Evolutionary conservation across 2,329 filamentous ascomycete species (phyloP).

Genomic region (Pseudonectria foliicola): DNA sequence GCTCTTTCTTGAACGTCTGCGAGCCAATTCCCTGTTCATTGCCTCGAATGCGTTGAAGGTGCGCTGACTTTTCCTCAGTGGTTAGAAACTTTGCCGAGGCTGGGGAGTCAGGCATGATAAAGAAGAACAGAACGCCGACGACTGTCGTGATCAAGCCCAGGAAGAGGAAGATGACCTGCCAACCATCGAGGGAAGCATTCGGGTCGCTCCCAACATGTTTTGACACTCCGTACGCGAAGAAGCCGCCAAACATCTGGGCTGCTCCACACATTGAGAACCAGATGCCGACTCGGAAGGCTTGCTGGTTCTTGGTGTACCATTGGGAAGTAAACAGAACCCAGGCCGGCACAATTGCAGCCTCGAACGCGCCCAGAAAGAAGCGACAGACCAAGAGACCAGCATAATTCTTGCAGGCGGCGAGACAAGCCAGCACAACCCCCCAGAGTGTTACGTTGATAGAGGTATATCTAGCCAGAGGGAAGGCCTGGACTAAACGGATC

Average conservation of each 20-base stretch:
- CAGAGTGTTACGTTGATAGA: conserved; percentile 29
- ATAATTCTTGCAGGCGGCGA: conserved; percentile 12
- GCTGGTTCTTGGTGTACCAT: conserved; percentile 16
- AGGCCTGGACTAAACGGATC: conserved; percentile 29
- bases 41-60: conserved; percentile 8
- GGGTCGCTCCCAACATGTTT: conserved; percentile 12
- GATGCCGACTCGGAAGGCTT: conserved; percentile 13
- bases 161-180: conserved; percentile 12
- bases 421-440: conserved; percentile 18
- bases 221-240: conserved; percentile 15
- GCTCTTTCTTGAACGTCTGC: conserved; percentile 12
- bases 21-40: conserved; percentile 13
- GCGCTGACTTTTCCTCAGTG: conserved; percentile 6
- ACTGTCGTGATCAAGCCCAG: conserved; percentile 5
- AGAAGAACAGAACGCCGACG: conserved; percentile 9
- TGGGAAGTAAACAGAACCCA: conserved; percentile 15
- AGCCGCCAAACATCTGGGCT: conserved; percentile 16
- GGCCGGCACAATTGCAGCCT: conserved; percentile 8
- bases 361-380: conserved; percentile 11
- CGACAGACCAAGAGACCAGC: conserved; percentile 8
- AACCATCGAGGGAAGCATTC: conserved; percentile 3
- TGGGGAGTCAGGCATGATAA: conserved; percentile 11
- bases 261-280: conserved; percentile 15
- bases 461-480: conserved; percentile 32
- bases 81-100: conserved; percentile 6